Base-by-base conservation (phyloP, 441 rosid species). In the Manihot esculenta region DNA sequence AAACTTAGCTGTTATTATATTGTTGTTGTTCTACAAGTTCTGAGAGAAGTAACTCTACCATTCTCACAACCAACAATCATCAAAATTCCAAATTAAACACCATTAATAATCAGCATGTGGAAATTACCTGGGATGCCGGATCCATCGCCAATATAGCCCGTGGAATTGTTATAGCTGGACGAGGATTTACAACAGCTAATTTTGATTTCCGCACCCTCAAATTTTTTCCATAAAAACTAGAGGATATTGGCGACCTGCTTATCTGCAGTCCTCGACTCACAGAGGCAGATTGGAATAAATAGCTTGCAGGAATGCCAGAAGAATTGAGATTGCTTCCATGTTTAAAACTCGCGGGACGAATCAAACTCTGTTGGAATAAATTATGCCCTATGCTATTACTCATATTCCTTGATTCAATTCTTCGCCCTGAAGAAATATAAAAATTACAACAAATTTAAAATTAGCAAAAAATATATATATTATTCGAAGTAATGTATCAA, bases 101-200 rank as follows among this genome's bases (percentile, higher is more conserved):
- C 27, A 20, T 10, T 24, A 30, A 15, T 20, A 11, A 15, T 27
- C 42, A 62, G 74, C 62, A 58, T 24, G 17, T 21, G 17, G 2
- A 13, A 27, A 51, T 63, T 67, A 92, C 98, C 96, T 88, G 84
- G 53, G 93, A 84, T 72, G 94, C 71, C 4, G 92, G 85, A 85
- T 87, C 93, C 84, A 84, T 78, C 14, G 95, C 84, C 70, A 95
- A 84, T 12, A 88, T 88, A 62, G 99, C 91, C 50, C 80, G 83
- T 23, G 97, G 84, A 65, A 72, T 62, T 70, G 81, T 62, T 0
- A 82, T 62, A 68, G 76, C 70, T 50, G 81, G 53, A 53, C 73
- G 83, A 74, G 72, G 80, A 42, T 67, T 64, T 73, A 78, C 82
- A 73, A 74, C 70, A 41, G 73, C 56, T 20, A 78, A 61, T 51